Base-by-base conservation (phyloP, 306 rosid species). In the Cicer judaicum region DNA sequence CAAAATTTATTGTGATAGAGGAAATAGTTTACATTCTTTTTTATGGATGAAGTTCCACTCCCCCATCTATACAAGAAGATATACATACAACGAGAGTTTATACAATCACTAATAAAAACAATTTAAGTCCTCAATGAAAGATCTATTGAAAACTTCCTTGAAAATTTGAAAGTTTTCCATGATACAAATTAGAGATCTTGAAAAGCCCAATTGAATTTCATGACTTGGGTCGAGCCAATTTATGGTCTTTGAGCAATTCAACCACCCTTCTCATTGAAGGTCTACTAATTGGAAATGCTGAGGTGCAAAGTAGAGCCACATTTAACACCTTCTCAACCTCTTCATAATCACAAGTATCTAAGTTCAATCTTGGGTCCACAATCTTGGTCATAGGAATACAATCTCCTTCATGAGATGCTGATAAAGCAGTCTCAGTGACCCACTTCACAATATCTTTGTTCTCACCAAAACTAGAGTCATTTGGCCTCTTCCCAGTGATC, bases 241-340 rank as follows among this genome's bases (percentile, higher is more conserved):
- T 93, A 75, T 49, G 82, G 46, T 81, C 86, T 59, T 81, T 89
- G 7, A 93, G 88, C 86, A 93, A 72, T 50, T 88, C 93, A 44
- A 93, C 91, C 36, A 87, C 96, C 66, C 50, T 86, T 85, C 93
- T 81, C 98, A 91, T 93, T 64, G 96, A 83, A 50, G 98, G 97
- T 69, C 98, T 87, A 44, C 76, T 79, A 39, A 81, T 79, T 36
- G 97, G 98, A 82, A 89, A 80, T 0, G 82, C 55, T 2, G 96
- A 79, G 64, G 90, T 88, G 54, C 98, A 93, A 55, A 88, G 82
- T 19, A 91, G 77, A 38, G 97, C 98, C 79, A 88, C 92, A 72
- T 80, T 78, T 77, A 93, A 56, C 55, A 90, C 88, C 75, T 82
- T 89, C 46, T 70, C 89, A 69, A 89, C 76, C 82, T 86, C 93